These are phyloP conservation scores for Bipolaris bicolor DNA, from an alignment of 2,329 filamentous ascomycete genomes.

Conservation along the genomic window DNA sequence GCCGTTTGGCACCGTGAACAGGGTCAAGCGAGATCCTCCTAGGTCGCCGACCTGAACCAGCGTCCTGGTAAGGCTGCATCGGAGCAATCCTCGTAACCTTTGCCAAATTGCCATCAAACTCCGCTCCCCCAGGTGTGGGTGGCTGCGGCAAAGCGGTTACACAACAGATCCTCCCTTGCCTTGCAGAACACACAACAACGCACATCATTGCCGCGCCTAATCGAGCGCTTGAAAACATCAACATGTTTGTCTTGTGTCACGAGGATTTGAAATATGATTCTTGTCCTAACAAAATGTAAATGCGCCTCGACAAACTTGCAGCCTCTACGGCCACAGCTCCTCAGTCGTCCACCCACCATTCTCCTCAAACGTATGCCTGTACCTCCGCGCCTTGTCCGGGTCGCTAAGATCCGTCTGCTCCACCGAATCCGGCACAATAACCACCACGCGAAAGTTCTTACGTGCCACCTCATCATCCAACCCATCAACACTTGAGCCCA, in stretches of 20 bases:
- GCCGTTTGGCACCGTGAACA: not conserved
- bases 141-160: constrained; percentile 4
- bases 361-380: constrained; percentile 68
- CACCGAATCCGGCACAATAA: constrained; percentile 81
- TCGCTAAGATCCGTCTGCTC: constrained; percentile 76
- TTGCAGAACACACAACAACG: not conserved
- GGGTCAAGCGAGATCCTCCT: not conserved
- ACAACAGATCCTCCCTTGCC: constrained; percentile 1
- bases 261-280: not conserved
- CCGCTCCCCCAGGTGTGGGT: not conserved
- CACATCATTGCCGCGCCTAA: not conserved
- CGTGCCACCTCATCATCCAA: constrained; percentile 74
- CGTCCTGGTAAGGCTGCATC: constrained; percentile 21
- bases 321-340: constrained; percentile 48
- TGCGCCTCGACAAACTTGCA: not conserved
- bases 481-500: constrained; percentile 71
- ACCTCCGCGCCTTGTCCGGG: constrained; percentile 66
- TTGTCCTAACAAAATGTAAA: no score
- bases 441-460: constrained; percentile 81
- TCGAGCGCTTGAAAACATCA: not conserved
- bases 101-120: not conserved
- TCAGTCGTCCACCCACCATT: constrained; percentile 63
- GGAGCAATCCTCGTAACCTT: constrained; percentile 10
- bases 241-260: not conserved
- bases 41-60: constrained; percentile 42